These are phyloP conservation scores for Plantago coronopus DNA, from an alignment of 305 asterid species.

Conservation along the genomic window DNA sequence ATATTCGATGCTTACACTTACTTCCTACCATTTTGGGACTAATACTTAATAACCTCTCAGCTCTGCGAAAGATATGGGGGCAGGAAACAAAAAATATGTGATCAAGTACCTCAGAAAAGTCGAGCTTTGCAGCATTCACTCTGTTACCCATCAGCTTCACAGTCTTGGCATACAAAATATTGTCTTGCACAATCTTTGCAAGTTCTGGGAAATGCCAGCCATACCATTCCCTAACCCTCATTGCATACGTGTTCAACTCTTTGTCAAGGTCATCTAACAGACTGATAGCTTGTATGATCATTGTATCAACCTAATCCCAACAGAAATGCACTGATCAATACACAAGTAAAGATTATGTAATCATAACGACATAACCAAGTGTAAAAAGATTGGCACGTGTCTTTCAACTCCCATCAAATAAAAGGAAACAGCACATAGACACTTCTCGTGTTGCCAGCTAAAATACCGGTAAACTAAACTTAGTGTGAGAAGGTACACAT, in stretches of 20 bases:
- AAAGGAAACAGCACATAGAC: background rate
- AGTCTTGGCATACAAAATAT: constrained; percentile 70
- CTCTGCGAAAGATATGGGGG: background rate
- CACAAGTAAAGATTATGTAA: background rate
- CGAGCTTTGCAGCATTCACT: constrained; percentile 73
- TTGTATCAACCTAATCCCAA: constrained; percentile 72
- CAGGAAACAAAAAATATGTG: background rate
- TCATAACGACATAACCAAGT: background rate
- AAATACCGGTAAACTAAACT: background rate
- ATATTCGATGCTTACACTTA: too few relatives aligned
- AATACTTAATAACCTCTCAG: background rate
- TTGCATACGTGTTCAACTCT: constrained; percentile 89
- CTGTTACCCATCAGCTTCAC: constrained; percentile 93
- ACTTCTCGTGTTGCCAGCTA: background rate
- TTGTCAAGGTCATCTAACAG: constrained; percentile 93
- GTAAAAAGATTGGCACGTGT: background rate
- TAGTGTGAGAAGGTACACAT: background rate
- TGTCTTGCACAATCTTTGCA: constrained; percentile 83
- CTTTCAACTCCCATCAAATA: background rate
- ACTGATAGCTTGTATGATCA: constrained; percentile 95
- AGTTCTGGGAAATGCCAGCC: constrained; percentile 99
- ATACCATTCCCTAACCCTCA: constrained; percentile 98
- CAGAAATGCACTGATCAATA: constrained; percentile 5
- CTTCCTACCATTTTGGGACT: background rate
- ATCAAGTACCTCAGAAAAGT: constrained; percentile 73